These are phyloP conservation scores for Fusarium lateritium DNA, from an alignment of 2,329 filamentous ascomycete species.

Conservation along the genomic window DNA sequence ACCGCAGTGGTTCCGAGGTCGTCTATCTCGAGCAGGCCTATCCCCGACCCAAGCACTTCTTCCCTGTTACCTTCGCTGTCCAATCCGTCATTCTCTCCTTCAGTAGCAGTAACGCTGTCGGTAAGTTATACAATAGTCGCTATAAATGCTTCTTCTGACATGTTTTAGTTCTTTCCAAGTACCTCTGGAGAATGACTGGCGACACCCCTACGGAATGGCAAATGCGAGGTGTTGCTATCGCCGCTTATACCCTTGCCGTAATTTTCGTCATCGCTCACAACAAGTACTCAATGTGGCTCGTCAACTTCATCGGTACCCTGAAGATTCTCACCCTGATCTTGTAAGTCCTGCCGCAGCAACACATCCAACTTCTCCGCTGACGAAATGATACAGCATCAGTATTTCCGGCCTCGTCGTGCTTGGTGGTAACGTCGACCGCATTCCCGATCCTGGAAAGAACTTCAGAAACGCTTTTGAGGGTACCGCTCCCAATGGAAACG, in stretches of 20 bases:
- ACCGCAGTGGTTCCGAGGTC: constrained; percentile 75
- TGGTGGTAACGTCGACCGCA: constrained; percentile 51
- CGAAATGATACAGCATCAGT: constrained; percentile 55
- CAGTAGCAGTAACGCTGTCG: constrained; percentile 74
- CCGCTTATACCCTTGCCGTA: constrained; percentile 72
- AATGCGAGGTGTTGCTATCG: constrained; percentile 76
- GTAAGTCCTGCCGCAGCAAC: accelerated
- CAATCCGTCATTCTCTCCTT: constrained; percentile 76
- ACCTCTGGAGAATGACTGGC: constrained; percentile 72
- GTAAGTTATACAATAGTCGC: not conserved
- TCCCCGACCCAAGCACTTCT: constrained; percentile 74
- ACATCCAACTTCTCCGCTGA: accelerated
- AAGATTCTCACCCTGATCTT: constrained; percentile 76
- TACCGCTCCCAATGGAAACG: constrained; percentile 55
- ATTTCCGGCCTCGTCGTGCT: constrained; percentile 75
- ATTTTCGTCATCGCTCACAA: constrained; percentile 70
- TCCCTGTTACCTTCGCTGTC: constrained; percentile 75
- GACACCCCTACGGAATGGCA: constrained; percentile 71
- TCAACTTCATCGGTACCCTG: constrained; percentile 70
- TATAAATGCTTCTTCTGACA: not conserved
- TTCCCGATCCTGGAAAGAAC: constrained; percentile 55
- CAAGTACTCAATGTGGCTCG: constrained; percentile 68
- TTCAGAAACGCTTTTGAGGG: constrained; percentile 56
- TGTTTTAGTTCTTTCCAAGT: constrained; percentile 68
- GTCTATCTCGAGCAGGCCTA: constrained; percentile 79